phyloP scores from a whole-genome alignment of 768 basidiomycete genomes.

The Pilatotrama ljubarskyi region DNA sequence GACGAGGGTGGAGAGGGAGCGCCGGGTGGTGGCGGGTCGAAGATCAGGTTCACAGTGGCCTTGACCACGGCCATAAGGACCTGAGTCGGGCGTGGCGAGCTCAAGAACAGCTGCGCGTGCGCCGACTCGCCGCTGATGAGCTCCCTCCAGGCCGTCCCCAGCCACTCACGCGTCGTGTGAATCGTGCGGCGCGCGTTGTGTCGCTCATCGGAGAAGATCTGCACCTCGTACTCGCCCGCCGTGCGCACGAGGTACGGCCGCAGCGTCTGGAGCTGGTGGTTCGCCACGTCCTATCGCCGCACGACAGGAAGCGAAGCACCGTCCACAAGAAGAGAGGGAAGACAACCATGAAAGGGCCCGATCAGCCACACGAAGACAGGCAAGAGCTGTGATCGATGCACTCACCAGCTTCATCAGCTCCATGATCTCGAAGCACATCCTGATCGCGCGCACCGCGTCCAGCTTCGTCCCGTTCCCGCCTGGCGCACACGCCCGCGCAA shows the following conservation, averaged over 20 bases:
- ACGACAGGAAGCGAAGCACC: conserved; percentile 3
- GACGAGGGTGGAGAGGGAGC: conserved; percentile 3
- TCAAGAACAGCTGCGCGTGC: conserved; percentile 11
- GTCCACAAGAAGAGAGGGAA: not conserved
- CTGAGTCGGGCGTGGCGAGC: conserved; percentile 34
- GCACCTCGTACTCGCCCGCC: conserved; percentile 77
- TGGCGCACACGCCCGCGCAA: conserved; percentile 59
- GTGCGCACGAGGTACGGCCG: conserved; percentile 85
- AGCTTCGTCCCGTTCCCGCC: conserved; percentile 54
- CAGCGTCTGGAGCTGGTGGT: conserved; percentile 91
- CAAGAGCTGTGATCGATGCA: conserved; percentile 30
- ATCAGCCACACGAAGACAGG: conserved; percentile 14
- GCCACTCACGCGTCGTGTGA: conserved; percentile 64
- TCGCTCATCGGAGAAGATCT: conserved; percentile 66
- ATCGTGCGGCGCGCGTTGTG: conserved; percentile 38
- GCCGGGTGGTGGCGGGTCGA: conserved; percentile 25
- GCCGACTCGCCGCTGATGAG: conserved; percentile 5
- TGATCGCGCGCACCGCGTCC: conserved; percentile 71
- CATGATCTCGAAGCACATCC: conserved; percentile 85
- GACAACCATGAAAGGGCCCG: not conserved
- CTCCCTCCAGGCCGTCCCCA: conserved; percentile 51
- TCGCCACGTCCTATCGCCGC: conserved; percentile 82
- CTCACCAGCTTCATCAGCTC: conserved; percentile 95
- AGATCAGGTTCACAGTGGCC: conserved; percentile 28
- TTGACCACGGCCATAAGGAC: conserved; percentile 28